A percentile compares a stretch with the other conserved stretches of the same genome.
These are phyloP conservation scores for Aspergillus pseudoterreus DNA, from an alignment of 2,329 filamentous ascomycete species.

Conservation along the genomic window DNA sequence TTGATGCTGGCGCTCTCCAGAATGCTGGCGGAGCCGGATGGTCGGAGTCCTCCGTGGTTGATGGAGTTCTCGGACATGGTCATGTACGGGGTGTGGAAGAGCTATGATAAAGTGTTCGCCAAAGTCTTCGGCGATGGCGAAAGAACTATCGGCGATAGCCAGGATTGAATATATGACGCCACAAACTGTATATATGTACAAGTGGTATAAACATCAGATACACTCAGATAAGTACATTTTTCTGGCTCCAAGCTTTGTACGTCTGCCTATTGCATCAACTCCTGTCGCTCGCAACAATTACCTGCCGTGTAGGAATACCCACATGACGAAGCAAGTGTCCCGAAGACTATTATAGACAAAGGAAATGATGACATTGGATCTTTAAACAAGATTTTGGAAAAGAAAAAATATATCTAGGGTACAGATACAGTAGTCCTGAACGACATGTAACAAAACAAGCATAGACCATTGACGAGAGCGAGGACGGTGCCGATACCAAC, in stretches of 20 bases:
- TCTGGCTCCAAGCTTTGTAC: not conserved
- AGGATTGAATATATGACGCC: not conserved
- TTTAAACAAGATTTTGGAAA: conserved; percentile 38
- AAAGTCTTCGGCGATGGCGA: conserved; percentile 82
- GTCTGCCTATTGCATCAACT: not conserved
- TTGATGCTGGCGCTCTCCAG: conserved; percentile 46
- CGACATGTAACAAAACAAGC: conserved; percentile 38
- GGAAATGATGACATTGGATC: conserved; percentile 37
- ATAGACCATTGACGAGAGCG: conserved; percentile 28
- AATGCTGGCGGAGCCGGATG: conserved; percentile 60
- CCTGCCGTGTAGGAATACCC: not conserved
- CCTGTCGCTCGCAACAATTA: not conserved
- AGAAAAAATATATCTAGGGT: conserved; percentile 40
- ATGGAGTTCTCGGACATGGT: conserved; percentile 48
- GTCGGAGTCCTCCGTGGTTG: conserved; percentile 67
- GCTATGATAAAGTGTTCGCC: conserved; percentile 63
- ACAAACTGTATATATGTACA: too few species aligned
- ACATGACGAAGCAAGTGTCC: conserved; percentile 2
- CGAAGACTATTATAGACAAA: conserved; percentile 24
- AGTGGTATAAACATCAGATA: not conserved
- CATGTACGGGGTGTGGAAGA: conserved; percentile 59
- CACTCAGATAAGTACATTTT: not conserved
- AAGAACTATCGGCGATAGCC: conserved; percentile 45
- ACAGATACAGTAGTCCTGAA: conserved; percentile 41
- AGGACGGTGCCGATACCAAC: conserved; percentile 21